These are phyloP conservation scores for Hyaloscypha hepaticicola DNA, from an alignment of 495 filamentous ascomycete species.

Conservation along the genomic window DNA sequence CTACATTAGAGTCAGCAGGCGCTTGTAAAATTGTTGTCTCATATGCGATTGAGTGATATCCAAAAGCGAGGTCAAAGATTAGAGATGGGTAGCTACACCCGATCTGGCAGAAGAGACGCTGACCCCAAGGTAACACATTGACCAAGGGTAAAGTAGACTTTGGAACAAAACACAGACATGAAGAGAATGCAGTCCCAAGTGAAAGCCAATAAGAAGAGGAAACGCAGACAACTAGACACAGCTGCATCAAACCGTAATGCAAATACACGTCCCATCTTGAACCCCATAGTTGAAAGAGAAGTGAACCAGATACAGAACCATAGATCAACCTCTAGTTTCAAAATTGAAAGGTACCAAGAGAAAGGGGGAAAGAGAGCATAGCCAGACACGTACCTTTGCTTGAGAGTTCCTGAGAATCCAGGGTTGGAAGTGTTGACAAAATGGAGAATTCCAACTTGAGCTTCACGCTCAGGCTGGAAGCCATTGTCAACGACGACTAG, in stretches of 20 bases:
- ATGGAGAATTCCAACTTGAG: conserved; percentile 54
- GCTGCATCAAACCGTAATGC: too few species aligned
- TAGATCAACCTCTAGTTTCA: background rate
- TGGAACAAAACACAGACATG: too few species aligned
- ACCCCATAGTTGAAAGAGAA: too few species aligned
- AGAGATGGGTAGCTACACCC: too few species aligned
- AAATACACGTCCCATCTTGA: background rate
- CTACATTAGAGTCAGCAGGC: conserved; percentile 41
- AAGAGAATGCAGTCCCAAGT: background rate
- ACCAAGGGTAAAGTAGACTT: too few species aligned
- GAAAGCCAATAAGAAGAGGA: too few species aligned
- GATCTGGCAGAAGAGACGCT: too few species aligned
- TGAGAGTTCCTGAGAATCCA: conserved; percentile 56
- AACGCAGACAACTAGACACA: too few species aligned
- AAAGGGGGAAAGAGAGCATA: background rate
- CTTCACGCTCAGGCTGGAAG: conserved; percentile 37
- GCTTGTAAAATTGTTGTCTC: background rate
- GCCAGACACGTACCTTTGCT: conserved; percentile 50
- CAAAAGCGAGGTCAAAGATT: background rate
- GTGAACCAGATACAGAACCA: background rate
- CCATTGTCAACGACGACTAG: conserved; percentile 1
- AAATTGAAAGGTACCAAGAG: background rate
- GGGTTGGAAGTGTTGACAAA: conserved; percentile 49
- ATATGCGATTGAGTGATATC: background rate
- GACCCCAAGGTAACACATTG: too few species aligned